Percentiles rank a stretch among this genome's conserved stretches.
These are phyloP conservation scores for Chlorella sp. DNA, from an alignment of 139 green algal genomes.

Conservation along the genomic window DNA sequence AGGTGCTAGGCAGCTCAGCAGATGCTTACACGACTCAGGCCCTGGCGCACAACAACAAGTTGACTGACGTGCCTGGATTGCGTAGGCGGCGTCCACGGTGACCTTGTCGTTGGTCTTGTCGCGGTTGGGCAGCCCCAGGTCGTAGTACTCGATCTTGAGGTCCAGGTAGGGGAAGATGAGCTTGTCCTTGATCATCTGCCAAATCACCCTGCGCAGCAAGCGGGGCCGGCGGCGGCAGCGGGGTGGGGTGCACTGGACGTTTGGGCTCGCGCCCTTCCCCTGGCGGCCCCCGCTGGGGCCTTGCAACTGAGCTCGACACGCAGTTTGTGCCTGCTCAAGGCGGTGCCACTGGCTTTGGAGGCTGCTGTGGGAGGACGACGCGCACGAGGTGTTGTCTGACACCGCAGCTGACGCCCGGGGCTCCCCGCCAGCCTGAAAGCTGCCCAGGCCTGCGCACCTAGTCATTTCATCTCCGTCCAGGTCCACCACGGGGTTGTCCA, in stretches of 20 bases:
- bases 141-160: constrained; percentile 91
- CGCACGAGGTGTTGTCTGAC: no score
- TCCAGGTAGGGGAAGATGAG: constrained; percentile 92
- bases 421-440: no score
- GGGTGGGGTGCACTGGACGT: no score
- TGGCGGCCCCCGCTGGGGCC: background rate
- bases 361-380: no score
- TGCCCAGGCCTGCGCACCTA: constrained; percentile 19
- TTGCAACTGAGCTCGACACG: background rate
- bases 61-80: constrained; percentile 30
- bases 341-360: no score
- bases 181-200: constrained; percentile 91
- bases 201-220: constrained; percentile 85
- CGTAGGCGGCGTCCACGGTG: constrained; percentile 72
- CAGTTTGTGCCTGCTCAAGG: no score
- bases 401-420: no score
- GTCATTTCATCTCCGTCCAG: constrained; percentile 96
- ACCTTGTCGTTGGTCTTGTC: constrained; percentile 78
- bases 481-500: constrained; percentile 89
- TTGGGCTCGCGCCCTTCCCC: background rate
- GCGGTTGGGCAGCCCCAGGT: constrained; percentile 79
- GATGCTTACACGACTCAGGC: background rate
- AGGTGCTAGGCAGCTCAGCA: background rate
- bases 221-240: no score
- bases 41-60: background rate